Conservation (phyloP, 1,284 basidiomycete genomes). For the Xerocomus nothofagi region DNA sequence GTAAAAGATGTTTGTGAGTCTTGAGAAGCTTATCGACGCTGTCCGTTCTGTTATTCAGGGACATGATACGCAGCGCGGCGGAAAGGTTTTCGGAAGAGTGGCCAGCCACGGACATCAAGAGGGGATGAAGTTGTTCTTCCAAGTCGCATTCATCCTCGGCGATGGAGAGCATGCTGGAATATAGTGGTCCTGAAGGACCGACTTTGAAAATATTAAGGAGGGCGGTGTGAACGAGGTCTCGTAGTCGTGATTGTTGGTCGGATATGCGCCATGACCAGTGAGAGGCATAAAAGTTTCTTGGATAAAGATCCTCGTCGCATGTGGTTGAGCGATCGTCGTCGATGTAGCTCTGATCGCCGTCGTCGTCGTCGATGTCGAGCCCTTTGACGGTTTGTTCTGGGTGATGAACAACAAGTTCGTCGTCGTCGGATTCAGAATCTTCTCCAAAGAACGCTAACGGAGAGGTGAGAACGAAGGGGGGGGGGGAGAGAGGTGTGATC, state of each 20-base stretch:
- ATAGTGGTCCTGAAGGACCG: slow-evolving; percentile 49
- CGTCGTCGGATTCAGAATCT: slow-evolving; percentile 34
- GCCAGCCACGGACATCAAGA: slow-evolving; percentile 43
- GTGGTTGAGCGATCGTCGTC: slow-evolving; percentile 31
- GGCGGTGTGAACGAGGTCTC: slow-evolving; percentile 43
- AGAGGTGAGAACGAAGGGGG: slow-evolving; percentile 4
- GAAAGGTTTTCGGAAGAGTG: slow-evolving; percentile 51
- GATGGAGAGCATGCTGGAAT: slow-evolving; percentile 42
- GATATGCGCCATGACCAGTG: slow-evolving; percentile 53
- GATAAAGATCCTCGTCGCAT: slow-evolving; percentile 24
- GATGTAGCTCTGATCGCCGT: slow-evolving; percentile 31
- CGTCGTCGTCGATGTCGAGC: slow-evolving; percentile 26
- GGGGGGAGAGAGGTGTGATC: neutral
- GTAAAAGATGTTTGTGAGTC: slow-evolving; percentile 51
- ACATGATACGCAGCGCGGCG: slow-evolving; percentile 53
- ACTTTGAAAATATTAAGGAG: slow-evolving; percentile 47
- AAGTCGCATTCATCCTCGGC: slow-evolving; percentile 33
- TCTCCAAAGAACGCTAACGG: slow-evolving; percentile 21
- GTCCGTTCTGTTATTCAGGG: slow-evolving; percentile 36
- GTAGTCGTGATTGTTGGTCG: slow-evolving; percentile 42
- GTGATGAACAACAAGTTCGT: slow-evolving; percentile 17
- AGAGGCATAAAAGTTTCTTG: slow-evolving; percentile 39
- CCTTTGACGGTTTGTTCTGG: slow-evolving; percentile 11
- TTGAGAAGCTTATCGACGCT: slow-evolving; percentile 44
- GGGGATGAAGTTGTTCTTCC: slow-evolving; percentile 37